A percentile compares a stretch with the other conserved stretches of the same genome.
These are phyloP conservation scores for Macrophomina tecta DNA, from an alignment of 2,329 filamentous ascomycete genomes.

Conservation along the genomic window DNA sequence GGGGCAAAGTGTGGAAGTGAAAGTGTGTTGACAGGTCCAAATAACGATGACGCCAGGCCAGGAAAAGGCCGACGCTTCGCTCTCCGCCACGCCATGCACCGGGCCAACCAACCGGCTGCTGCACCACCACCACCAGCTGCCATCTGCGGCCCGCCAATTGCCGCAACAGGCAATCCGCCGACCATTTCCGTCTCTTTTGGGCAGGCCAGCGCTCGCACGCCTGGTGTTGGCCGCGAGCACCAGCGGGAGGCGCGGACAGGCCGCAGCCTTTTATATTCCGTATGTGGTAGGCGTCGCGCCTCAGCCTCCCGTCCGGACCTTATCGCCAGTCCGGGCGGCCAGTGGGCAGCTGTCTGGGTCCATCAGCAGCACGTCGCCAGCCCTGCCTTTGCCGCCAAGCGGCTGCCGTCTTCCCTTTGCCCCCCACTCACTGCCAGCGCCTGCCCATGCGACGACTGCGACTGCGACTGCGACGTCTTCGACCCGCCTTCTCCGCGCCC, in stretches of 20 bases:
- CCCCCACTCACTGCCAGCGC: conserved; percentile 4
- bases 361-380: not conserved
- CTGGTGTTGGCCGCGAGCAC: not conserved
- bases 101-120: not conserved
- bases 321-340: not conserved
- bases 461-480: conserved; percentile 1
- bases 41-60: not conserved
- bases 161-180: not conserved
- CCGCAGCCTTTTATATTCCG: not conserved
- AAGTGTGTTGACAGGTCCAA: too few species aligned
- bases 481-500: not conserved
- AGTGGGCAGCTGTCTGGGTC: not conserved
- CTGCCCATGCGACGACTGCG: not conserved
- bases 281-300: not conserved
- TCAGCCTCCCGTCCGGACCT: not conserved
- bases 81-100: not conserved
- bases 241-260: not conserved
- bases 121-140: conserved; percentile 9
- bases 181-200: not conserved
- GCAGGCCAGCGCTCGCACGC: conserved; percentile 4
- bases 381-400: conserved; percentile 9
- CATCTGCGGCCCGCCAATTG: conserved; percentile 20
- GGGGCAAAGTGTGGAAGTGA: not conserved
- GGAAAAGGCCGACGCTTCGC: not conserved
- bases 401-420: conserved; percentile 3